phyloP scores from a whole-genome alignment of 225 moss, liverwort and hornwort genomes.

The Polytrichum formosum region DNA sequence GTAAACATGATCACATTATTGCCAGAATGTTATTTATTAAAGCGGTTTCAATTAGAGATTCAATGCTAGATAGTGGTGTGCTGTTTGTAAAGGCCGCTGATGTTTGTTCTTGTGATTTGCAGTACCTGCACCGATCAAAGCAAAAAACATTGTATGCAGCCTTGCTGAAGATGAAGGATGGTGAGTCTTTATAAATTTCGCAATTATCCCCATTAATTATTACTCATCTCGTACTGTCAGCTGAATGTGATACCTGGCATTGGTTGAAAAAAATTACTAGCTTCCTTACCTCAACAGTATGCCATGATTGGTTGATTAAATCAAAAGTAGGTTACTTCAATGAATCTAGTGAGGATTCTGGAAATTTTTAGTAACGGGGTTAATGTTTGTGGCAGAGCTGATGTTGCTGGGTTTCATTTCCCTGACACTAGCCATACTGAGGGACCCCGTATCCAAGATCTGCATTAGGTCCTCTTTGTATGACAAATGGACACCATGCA shows the following conservation, averaged over 20 bases:
- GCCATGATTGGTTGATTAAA: too few relatives aligned
- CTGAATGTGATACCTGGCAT: too few relatives aligned
- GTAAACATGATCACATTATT: background rate
- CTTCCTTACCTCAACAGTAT: too few relatives aligned
- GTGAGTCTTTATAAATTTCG: conserved; percentile 13
- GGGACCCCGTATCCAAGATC: conserved; percentile 24
- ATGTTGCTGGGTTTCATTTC: conserved; percentile 94
- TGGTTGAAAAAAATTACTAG: too few relatives aligned
- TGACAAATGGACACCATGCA: conserved; percentile 32
- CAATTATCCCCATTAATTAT: background rate
- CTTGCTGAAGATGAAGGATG: conserved; percentile 78
- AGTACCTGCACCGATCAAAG: conserved; percentile 29
- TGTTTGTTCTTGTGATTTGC: conserved; percentile 1
- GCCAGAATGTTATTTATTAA: background rate
- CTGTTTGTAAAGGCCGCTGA: background rate
- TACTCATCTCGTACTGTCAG: background rate
- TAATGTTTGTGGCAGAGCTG: conserved; percentile 53
- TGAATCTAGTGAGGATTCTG: background rate
- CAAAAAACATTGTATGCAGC: conserved; percentile 49
- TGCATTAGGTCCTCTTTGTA: conserved; percentile 19
- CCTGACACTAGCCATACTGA: conserved; percentile 63
- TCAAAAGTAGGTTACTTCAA: too few relatives aligned
- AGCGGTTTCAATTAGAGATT: background rate
- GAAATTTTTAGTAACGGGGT: background rate
- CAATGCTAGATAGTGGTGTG: background rate